These are phyloP conservation scores for Syzygium aqueum DNA, from an alignment of 345 rosid species.

Conservation along the genomic window DNA sequence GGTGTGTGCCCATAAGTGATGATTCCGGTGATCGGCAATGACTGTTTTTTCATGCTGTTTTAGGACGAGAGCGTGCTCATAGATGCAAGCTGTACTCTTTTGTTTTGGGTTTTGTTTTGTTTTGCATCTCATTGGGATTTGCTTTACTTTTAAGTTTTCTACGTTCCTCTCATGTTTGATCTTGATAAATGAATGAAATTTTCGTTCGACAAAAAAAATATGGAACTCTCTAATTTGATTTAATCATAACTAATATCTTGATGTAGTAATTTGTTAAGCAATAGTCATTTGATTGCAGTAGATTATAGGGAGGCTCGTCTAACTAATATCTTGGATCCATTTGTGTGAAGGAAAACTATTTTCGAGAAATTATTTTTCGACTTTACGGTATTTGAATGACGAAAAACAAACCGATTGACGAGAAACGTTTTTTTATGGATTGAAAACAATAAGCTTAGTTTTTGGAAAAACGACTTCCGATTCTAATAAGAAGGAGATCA, in stretches of 20 bases:
- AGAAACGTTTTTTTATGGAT: background rate
- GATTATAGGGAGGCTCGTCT: background rate
- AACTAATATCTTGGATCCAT: background rate
- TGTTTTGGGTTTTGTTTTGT: background rate
- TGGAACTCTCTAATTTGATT: background rate
- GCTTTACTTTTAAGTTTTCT: background rate
- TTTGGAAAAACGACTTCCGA: rapidly evolving
- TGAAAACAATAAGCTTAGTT: background rate
- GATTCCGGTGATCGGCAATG: background rate
- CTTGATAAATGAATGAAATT: background rate
- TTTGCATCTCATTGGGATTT: background rate
- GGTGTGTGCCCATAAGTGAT: background rate
- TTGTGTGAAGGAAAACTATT: background rate
- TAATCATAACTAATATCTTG: background rate
- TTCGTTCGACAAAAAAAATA: background rate
- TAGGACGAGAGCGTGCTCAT: background rate
- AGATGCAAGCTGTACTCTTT: background rate
- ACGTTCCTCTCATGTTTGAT: background rate
- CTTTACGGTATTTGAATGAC: background rate
- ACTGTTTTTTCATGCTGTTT: no score
- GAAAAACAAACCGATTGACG: background rate
- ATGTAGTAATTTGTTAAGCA: background rate
- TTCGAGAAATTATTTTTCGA: rapidly evolving
- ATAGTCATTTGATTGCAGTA: background rate
- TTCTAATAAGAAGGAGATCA: background rate